Conservation (phyloP, 305 asterid genomes). For the Stenogyne calaminthoides region DNA sequence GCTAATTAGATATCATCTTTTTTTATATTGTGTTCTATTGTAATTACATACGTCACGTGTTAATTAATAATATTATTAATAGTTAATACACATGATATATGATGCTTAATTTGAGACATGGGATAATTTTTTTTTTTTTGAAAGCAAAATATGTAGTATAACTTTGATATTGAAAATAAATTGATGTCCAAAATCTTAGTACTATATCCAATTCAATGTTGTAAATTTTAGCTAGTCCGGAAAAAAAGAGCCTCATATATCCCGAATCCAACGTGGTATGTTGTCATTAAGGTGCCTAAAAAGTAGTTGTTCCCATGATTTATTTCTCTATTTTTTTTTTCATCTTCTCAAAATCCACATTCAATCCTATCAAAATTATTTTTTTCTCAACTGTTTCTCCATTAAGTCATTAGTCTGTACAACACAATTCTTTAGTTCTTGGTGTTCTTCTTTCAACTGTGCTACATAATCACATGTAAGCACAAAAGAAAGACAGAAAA, state of each 20-base stretch:
- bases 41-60: too few relatives aligned
- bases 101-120: neutral
- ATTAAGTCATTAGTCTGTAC: constrained; percentile 23
- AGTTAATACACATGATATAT: too few relatives aligned
- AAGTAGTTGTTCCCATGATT: constrained; percentile 58
- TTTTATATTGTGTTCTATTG: neutral
- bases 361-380: constrained; percentile 11
- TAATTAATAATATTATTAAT: too few relatives aligned
- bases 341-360: constrained; percentile 19
- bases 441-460: neutral
- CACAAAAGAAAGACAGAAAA: neutral
- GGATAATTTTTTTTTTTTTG: too few relatives aligned
- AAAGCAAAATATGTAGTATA: too few relatives aligned
- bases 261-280: constrained; percentile 37
- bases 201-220: neutral
- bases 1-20: neutral
- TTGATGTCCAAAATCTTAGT: neutral
- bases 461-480: neutral
- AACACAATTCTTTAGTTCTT: constrained; percentile 23
- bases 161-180: neutral
- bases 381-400: constrained; percentile 36
- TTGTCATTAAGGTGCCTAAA: constrained; percentile 40
- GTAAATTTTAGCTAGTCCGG: constrained; percentile 20
- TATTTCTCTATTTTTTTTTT: constrained; percentile 27
- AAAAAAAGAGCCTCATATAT: constrained; percentile 29